phyloP scores from a whole-genome alignment of 805 yeast species.

The Wickerhamiella azymoides region DNA sequence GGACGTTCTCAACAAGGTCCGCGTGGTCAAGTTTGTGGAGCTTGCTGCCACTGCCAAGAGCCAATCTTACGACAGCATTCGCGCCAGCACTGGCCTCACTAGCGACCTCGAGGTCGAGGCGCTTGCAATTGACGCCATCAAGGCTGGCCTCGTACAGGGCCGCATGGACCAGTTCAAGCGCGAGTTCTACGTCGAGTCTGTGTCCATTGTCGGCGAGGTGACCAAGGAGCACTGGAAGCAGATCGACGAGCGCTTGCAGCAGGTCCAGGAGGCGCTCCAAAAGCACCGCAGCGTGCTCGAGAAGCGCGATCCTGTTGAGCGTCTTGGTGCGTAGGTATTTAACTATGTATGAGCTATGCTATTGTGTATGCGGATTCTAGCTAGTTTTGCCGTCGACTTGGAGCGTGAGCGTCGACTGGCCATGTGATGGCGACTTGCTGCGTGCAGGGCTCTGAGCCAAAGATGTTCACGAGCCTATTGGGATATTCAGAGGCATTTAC shows the following conservation, averaged over 20 bases:
- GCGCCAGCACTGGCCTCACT: conserved; percentile 21
- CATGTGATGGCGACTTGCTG: no score
- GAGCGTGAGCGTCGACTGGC: no score
- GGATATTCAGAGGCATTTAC: no score
- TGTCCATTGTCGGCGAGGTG: conserved; percentile 26
- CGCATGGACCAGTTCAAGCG: conserved; percentile 29
- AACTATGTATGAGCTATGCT: no score
- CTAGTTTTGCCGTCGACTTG: no score
- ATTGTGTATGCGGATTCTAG: no score
- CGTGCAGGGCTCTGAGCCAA: no score
- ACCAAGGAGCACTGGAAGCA: conserved; percentile 27
- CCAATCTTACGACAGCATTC: conserved; percentile 25
- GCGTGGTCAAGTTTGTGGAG: conserved; percentile 21
- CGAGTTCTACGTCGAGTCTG: conserved; percentile 27
- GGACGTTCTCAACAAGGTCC: conserved; percentile 17
- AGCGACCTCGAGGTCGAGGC: conserved; percentile 26
- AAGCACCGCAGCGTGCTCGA: conserved; percentile 11
- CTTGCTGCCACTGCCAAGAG: conserved; percentile 17
- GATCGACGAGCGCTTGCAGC: conserved; percentile 23
- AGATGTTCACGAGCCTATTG: no score
- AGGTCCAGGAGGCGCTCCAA: conserved; percentile 26
- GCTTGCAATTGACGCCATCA: conserved; percentile 30
- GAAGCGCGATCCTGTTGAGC: background rate
- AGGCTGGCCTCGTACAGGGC: conserved; percentile 31
- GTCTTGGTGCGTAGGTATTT: background rate